Conservation (phyloP, 78 protist genomes). For the Dictyostelium purpureum region DNA sequence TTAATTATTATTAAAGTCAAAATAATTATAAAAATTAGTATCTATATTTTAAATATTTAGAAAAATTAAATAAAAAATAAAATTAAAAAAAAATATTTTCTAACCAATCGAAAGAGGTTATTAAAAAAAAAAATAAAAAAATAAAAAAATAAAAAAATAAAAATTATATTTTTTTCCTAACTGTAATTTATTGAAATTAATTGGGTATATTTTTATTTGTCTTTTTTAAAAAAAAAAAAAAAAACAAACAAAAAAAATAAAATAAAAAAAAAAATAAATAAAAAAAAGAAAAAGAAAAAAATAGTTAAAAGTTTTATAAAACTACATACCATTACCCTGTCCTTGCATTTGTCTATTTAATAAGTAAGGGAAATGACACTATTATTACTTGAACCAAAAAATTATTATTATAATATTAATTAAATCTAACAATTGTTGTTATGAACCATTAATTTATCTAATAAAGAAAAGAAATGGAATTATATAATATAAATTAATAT, state of each 20-base stretch:
- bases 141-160: background rate
- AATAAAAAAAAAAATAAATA: background rate
- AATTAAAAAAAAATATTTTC: too few species aligned
- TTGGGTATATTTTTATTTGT: background rate
- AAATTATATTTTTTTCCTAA: too few species aligned
- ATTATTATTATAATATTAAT: background rate
- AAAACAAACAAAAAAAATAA: background rate
- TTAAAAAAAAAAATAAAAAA: background rate
- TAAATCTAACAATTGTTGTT: background rate
- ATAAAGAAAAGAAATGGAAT: background rate
- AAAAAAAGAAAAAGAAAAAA: background rate
- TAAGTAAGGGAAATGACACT: background rate
- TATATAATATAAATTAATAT: background rate
- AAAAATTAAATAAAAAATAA: background rate
- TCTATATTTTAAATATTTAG: background rate
- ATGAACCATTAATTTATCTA: background rate
- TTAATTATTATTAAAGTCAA: too few species aligned
- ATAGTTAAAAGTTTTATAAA: too few species aligned
- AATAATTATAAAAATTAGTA: background rate
- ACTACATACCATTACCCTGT: constrained; percentile 25
- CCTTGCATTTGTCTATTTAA: constrained; percentile 24
- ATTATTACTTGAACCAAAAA: too few species aligned
- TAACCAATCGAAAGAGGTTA: too few species aligned
- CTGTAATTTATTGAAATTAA: too few species aligned
- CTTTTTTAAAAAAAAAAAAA: background rate